Percentiles rank a stretch among this genome's conserved stretches.
These are phyloP conservation scores for Fusarium abutilonis DNA, from an alignment of 2,329 filamentous ascomycete species.

Conservation along the genomic window DNA sequence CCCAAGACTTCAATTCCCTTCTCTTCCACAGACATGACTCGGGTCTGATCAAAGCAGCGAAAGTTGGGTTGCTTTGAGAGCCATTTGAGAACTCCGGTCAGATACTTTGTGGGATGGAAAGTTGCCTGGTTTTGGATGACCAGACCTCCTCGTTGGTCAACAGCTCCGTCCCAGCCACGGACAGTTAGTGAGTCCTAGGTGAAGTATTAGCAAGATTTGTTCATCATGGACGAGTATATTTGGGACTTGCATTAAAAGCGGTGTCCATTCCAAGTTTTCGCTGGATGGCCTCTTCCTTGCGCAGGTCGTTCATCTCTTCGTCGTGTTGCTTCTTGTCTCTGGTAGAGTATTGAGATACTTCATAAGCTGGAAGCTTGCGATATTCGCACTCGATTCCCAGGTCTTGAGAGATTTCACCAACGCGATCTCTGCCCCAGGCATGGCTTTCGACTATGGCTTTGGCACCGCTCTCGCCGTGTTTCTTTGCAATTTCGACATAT, in stretches of 20 bases:
- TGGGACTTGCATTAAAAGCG: slow-evolving; percentile 15
- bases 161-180: slow-evolving; percentile 61
- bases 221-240: no score
- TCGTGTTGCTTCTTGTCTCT: slow-evolving; percentile 54
- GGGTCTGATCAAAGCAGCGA: slow-evolving; percentile 61
- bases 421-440: slow-evolving; percentile 61
- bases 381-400: slow-evolving; percentile 67
- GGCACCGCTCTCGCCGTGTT: slow-evolving; percentile 61
- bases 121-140: slow-evolving; percentile 60
- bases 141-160: slow-evolving; percentile 62
- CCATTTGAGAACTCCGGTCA: slow-evolving; percentile 62
- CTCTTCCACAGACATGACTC: slow-evolving; percentile 59
- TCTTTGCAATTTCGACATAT: slow-evolving; percentile 61
- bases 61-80: slow-evolving; percentile 63
- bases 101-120: slow-evolving; percentile 67
- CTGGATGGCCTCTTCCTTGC: slow-evolving; percentile 21
- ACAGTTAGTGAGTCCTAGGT: slow-evolving; percentile 54
- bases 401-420: slow-evolving; percentile 60
- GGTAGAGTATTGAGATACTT: slow-evolving; percentile 60
- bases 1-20: slow-evolving; percentile 49
- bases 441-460: slow-evolving; percentile 63
- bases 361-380: slow-evolving; percentile 58
- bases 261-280: slow-evolving; percentile 25
- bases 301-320: slow-evolving; percentile 42
- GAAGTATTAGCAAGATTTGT: not conserved